Base-by-base conservation (phyloP, 352 stramenopile species). In the Phytophthora pini region DNA sequence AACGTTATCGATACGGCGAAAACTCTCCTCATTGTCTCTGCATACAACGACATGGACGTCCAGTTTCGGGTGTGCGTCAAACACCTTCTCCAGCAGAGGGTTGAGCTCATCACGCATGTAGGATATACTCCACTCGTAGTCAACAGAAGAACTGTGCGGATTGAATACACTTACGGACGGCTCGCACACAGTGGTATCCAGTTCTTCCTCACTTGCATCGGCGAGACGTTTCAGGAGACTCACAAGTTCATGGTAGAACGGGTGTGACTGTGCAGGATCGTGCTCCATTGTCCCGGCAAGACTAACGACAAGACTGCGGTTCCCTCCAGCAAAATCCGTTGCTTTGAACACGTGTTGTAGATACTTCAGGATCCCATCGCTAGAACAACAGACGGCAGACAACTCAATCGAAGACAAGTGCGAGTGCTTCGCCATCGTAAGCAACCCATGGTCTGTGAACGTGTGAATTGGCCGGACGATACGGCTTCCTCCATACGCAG, bases 221-320 rank as follows among this genome's bases (percentile, higher is more conserved):
- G 61, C 44, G 2, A 84, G 44, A 22, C 41, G 41, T 29, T 47
- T 55, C 24, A 87, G 51, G 15, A 87, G 36, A 15, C 44, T 20
- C 8, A 68, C n/a, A 13, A 87, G 26, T 9, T 64, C 70, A 20
- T 55, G 36, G 52, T 87, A 84, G 38, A 82, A 87, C 6, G 61
- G 70, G 0, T 66, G 51, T 13, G 52, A 34, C 0, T 45, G 50
- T 5, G 44, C 29, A 32, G 61, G 56, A 5, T 77, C 63, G 20
- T 84, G 41, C 15, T 53, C 54, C 20, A 63, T 75, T 43, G 68
- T 56, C 5, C 78, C 56, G 22, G 65, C 60, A 24, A 80, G 72
- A 15, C 79, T 74, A 4, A 76, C 43, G 17, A 45, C 52, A 52
- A 74, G 49, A 5, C n/a, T 59, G 20, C 51, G 52, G 32, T 65